Percentiles rank a stretch among this genome's conserved stretches.
These are phyloP conservation scores for Sporothrix euskadiensis DNA, from an alignment of 2,329 filamentous ascomycete species.

Conservation along the genomic window DNA sequence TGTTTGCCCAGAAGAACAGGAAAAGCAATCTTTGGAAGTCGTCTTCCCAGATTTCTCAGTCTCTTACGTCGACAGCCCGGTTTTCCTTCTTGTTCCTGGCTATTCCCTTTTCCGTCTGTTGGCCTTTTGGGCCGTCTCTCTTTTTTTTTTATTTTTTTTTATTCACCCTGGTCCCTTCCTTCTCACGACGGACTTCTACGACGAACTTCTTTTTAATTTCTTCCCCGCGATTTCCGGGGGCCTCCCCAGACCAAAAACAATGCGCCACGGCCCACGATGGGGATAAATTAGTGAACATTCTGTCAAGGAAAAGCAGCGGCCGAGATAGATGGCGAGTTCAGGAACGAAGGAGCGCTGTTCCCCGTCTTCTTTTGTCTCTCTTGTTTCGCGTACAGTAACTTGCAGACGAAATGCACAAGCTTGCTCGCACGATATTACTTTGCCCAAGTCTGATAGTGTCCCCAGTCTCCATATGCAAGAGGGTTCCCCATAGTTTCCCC, in stretches of 20 bases:
- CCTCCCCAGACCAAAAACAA: background rate
- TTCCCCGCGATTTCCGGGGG: background rate
- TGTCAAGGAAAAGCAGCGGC: background rate
- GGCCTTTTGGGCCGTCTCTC: background rate
- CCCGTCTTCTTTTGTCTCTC: background rate
- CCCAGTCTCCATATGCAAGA: slow-evolving; percentile 5
- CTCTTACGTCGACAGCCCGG: background rate
- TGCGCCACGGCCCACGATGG: background rate
- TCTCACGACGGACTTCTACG: background rate
- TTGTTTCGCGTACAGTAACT: background rate
- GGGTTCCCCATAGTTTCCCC: background rate
- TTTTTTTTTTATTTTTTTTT: too few relatives aligned
- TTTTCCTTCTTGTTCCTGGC: background rate
- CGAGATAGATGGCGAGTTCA: background rate
- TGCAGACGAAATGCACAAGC: background rate
- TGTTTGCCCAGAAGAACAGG: background rate
- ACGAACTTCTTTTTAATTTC: background rate
- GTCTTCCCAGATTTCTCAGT: background rate
- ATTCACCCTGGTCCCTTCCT: background rate
- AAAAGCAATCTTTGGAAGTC: background rate
- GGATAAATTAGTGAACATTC: background rate
- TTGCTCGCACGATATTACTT: slow-evolving; percentile 2
- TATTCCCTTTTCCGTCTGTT: slow-evolving; percentile 4
- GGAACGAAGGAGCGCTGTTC: background rate
- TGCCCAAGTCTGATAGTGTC: slow-evolving; percentile 1